Percentiles rank a stretch among this genome's conserved stretches.
Evolutionary conservation across 1,284 basidiomycete genomes (phyloP).

Genomic region (Moesziomyces sp.): DNA sequence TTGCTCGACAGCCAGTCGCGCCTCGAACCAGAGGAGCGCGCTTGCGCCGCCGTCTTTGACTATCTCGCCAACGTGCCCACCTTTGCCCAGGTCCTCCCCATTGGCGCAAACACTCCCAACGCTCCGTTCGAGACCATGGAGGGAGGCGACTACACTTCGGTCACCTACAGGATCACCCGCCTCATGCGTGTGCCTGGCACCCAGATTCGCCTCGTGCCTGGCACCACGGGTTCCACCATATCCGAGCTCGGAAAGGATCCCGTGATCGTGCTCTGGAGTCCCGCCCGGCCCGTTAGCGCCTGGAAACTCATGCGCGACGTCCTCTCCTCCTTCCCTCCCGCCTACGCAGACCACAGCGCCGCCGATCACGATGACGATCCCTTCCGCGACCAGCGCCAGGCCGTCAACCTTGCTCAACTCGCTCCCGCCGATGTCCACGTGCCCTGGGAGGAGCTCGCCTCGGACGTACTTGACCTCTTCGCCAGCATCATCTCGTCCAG

Average conservation of each 20-base stretch:
- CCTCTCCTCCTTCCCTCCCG: conserved; percentile 73
- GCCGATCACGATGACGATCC: conserved; percentile 23
- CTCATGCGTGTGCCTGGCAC: conserved; percentile 79
- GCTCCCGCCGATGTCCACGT: conserved; percentile 34
- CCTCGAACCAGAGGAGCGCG: conserved; percentile 38
- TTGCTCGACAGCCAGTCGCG: conserved; percentile 25
- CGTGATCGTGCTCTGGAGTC: conserved; percentile 82
- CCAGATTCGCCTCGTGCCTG: conserved; percentile 75
- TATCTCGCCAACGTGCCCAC: conserved; percentile 79
- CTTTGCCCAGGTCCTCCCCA: conserved; percentile 79
- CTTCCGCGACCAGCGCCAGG: conserved; percentile 35
- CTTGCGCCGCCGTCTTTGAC: conserved; percentile 77
- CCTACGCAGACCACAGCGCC: conserved; percentile 8
- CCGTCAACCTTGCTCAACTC: conserved; percentile 43
- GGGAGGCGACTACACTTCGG: conserved; percentile 72
- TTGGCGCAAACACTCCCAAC: conserved; percentile 72
- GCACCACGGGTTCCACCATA: conserved; percentile 78
- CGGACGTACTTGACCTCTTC: conserved; percentile 81
- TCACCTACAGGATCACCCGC: conserved; percentile 76
- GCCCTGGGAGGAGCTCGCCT: conserved; percentile 73
- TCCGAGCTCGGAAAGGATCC: conserved; percentile 74
- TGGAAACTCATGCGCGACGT: conserved; percentile 84
- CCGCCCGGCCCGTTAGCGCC: conserved; percentile 75
- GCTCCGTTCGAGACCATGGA: conserved; percentile 77
- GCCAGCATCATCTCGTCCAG: conserved; percentile 79